Evolutionary conservation across 208 protist species (phyloP).

Genomic region (Herpetomonas samuelpessoai): DNA sequence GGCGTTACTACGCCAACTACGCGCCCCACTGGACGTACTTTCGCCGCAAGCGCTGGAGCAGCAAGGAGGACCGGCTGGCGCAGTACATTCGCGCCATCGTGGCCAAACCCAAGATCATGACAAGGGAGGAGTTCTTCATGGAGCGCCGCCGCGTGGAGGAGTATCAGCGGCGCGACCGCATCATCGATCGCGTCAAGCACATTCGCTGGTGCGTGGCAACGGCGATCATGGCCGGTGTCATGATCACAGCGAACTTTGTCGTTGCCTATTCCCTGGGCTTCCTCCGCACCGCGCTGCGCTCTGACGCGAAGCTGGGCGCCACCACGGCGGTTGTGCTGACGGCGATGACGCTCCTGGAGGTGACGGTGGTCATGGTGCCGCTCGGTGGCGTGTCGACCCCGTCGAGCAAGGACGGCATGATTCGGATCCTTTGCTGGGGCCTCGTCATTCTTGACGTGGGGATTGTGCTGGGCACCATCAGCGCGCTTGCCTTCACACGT

Average conservation of each 20-base stretch:
- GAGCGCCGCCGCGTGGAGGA: slow-evolving; percentile 57
- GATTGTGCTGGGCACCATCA: slow-evolving; percentile 63
- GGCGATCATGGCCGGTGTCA: slow-evolving; percentile 52
- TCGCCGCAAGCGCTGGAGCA: slow-evolving; percentile 47
- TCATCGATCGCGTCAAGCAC: slow-evolving; percentile 53
- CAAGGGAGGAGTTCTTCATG: slow-evolving; percentile 71
- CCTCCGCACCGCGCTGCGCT: slow-evolving; percentile 48
- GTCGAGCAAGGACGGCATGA: slow-evolving; percentile 52
- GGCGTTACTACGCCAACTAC: slow-evolving; percentile 76
- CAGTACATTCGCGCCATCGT: slow-evolving; percentile 61
- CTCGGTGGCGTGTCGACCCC: slow-evolving; percentile 40
- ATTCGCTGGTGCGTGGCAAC: slow-evolving; percentile 72
- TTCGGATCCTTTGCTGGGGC: slow-evolving; percentile 73
- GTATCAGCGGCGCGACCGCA: slow-evolving; percentile 43
- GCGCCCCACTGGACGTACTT: slow-evolving; percentile 86
- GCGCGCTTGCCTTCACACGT: slow-evolving; percentile 66
- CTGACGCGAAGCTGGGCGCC: slow-evolving; percentile 51
- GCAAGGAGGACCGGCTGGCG: slow-evolving; percentile 44
- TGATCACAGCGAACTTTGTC: slow-evolving; percentile 67
- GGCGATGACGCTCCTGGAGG: slow-evolving; percentile 55
- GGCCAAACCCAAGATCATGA: slow-evolving; percentile 74
- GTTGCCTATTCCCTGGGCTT: slow-evolving; percentile 74
- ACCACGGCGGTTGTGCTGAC: slow-evolving; percentile 61
- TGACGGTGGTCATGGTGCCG: slow-evolving; percentile 69
- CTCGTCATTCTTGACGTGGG: slow-evolving; percentile 62